Base-by-base conservation (phyloP, 805 yeast species). In the Nakazawaea ishiwadae region DNA sequence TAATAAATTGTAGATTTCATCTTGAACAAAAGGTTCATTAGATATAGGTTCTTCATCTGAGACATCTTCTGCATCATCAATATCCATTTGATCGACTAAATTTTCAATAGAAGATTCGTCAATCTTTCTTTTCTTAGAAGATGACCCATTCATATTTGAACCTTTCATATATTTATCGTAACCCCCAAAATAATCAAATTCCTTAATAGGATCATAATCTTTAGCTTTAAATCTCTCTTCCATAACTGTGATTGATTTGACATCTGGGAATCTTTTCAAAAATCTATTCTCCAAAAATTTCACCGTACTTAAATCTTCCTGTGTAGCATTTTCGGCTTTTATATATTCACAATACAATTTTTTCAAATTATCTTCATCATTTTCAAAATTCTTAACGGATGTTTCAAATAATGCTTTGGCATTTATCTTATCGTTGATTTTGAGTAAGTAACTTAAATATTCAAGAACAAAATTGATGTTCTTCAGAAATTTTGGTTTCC, bases 381-480 rank as follows among this genome's bases (percentile, higher is more conserved):
- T 58, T 30, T 64, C 68, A 45, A 79, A 62, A 33, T 73, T 78
- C 8, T 81, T 76, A 8, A 84, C 68, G 0, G 89, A 79, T 3
- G 84, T 73, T 59, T 93, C 98, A 56, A 91, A 83, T 28, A 88
- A 69, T 7, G 88, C 85, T 51, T 91, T 81, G 14, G 89, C 84
- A 52, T 84, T 73, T 4, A 77, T 71, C 53, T 84, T 63, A 63
- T 79, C 90, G 51, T 82, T 83, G 20, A 75, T 68, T 45, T 72
- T 64, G 16, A 88, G 73, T 48, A 93, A 65, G 54, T 84, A 90
- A 46, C 81, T 75, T 50, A 91, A 65, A 58, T 91, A 91, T 37
- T 75, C 73, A 46, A 71, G 67, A 26, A 88, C 69, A 55, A 80
- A 90, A 18, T 70, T 75, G 4, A 83, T 82, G 47, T 79, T 66